These are phyloP conservation scores for Oidiodendron maius DNA, from an alignment of 495 filamentous ascomycete species.

Conservation along the genomic window DNA sequence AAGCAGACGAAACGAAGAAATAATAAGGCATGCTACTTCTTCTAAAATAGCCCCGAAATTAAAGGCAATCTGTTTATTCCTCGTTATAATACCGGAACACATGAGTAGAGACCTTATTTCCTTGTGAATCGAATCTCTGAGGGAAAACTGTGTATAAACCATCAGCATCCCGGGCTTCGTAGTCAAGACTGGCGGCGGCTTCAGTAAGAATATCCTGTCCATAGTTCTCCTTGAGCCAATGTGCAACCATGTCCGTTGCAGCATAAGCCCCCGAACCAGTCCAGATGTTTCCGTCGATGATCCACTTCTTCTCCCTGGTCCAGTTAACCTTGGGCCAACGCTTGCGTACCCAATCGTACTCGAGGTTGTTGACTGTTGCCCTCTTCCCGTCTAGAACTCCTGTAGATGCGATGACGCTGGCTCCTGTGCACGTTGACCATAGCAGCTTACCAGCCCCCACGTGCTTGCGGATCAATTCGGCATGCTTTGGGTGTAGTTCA, in stretches of 20 bases:
- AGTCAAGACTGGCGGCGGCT: slow-evolving; percentile 16
- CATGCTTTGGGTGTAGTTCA: slow-evolving; percentile 15
- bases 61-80: too few species aligned
- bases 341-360: slow-evolving; percentile 16
- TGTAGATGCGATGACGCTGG: slow-evolving; percentile 14
- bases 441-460: slow-evolving; percentile 17
- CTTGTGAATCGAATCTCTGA: too few species aligned
- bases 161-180: slow-evolving; percentile 11
- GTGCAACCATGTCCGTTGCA: slow-evolving; percentile 33
- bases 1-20: too few species aligned
- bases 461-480: slow-evolving; percentile 23
- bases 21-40: too few species aligned
- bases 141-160: too few species aligned
- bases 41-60: too few species aligned
- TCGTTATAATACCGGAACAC: too few species aligned
- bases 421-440: slow-evolving; percentile 29
- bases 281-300: slow-evolving; percentile 31
- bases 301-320: slow-evolving; percentile 30
- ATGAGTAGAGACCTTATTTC: too few species aligned
- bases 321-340: slow-evolving; percentile 27
- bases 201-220: slow-evolving; percentile 18
- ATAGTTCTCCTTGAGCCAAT: slow-evolving; percentile 28
- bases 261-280: slow-evolving; percentile 29
- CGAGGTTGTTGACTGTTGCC: slow-evolving; percentile 27
- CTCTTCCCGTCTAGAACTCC: slow-evolving; percentile 23